These are phyloP conservation scores for Diplocarpon mali DNA, from an alignment of 2,329 filamentous ascomycete genomes.

Conservation along the genomic window DNA sequence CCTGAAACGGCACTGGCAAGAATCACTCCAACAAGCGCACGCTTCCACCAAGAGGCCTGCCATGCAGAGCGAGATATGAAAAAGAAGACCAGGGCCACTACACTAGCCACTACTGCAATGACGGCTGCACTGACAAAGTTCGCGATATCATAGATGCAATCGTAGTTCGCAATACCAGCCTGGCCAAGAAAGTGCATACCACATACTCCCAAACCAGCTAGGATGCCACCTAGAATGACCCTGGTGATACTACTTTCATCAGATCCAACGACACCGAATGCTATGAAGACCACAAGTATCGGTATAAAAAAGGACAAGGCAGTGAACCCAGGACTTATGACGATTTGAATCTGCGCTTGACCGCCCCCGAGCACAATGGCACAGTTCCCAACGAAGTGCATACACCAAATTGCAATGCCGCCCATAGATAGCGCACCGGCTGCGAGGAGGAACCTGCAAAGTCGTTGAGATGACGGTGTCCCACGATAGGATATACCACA, in stretches of 20 bases:
- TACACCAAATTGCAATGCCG: conserved; percentile 63
- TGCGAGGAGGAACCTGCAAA: conserved; percentile 46
- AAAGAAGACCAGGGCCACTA: conserved; percentile 60
- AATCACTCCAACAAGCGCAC: conserved; percentile 52
- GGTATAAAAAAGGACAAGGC: conserved; percentile 71
- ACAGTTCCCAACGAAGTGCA: conserved; percentile 76
- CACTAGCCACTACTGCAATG: conserved; percentile 64
- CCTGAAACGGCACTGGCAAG: conserved; percentile 67
- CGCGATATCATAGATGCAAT: conserved; percentile 46
- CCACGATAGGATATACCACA: conserved; percentile 21
- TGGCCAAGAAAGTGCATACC: conserved; percentile 89
- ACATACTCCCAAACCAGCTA: conserved; percentile 66
- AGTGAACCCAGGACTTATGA: conserved; percentile 62
- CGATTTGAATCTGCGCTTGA: conserved; percentile 52
- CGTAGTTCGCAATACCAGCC: conserved; percentile 68
- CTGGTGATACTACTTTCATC: conserved; percentile 46
- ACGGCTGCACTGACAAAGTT: conserved; percentile 54
- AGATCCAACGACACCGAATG: conserved; percentile 59
- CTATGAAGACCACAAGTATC: conserved; percentile 59
- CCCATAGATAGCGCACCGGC: conserved; percentile 61
- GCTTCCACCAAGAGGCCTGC: conserved; percentile 71
- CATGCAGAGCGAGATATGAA: conserved; percentile 67
- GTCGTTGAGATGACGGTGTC: neutral
- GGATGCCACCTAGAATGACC: conserved; percentile 49
- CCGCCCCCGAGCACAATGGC: conserved; percentile 62